Base-by-base conservation (phyloP, 257 asterid species). In the Petunia axillaris region DNA sequence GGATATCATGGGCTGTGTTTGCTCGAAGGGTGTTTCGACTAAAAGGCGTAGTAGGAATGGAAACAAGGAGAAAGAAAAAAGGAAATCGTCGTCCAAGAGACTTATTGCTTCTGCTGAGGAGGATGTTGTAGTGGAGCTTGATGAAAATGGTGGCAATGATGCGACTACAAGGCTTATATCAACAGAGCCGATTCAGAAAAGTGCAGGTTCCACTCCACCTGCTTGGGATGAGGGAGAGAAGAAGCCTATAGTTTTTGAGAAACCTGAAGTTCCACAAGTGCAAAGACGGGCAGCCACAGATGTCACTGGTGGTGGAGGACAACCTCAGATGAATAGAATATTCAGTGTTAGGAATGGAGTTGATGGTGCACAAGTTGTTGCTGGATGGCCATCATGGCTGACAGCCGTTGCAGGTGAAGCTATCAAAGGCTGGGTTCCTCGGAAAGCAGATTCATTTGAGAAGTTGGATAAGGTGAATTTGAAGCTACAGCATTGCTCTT, bases 301-400 rank as follows among this genome's bases (percentile, higher is more conserved):
- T 16, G 84, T 54, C 48, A 82, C 62, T 40, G 70, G 55, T 64
- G 77, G 74, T 77, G 89, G 83, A 66, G 90, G 65, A 63, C 84
- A 89, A 16, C 93, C 94, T 74, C 96, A 88, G 79, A 81, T 92
- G 36, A 89, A 89, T 85, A 85, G 89, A 85, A 87, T 82, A 40
- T 89, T 94, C 63, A 88, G 84, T 82, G 85, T 90, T 14, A 83
- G 82, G 82, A 87, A 93, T 82, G 97, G 97, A 55, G 87, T 89
- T 63, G 98, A 94, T 52, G 97, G 90, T 38, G 90, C 97, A 16
- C 98, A 94, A 83, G 88, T 87, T 57, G 93, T 86, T 75, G 97
- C 97, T 37, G 98, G 98, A 70, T 94, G 98, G 98, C 98, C 98
- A 6, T 84, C 95, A 0, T 94, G 98, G 97, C 82, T 94, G 76